phyloP scores from a whole-genome alignment of 2,329 filamentous ascomycete species.

The Monosporascus sp. region DNA sequence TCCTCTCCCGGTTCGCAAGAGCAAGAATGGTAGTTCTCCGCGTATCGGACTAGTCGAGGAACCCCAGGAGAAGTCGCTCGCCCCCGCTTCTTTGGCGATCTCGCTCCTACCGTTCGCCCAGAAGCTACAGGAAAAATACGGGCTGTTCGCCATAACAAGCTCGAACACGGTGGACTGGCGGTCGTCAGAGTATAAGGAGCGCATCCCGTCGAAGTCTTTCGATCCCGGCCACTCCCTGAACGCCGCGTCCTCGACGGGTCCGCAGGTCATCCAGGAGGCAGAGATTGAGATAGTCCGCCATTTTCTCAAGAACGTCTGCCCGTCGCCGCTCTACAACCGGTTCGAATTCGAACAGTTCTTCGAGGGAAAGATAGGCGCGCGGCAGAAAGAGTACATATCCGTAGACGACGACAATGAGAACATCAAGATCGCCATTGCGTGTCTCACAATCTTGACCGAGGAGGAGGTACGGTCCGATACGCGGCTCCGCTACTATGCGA shows the following conservation, averaged over 20 bases:
- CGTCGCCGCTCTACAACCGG: conserved; percentile 24
- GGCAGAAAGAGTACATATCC: conserved; percentile 25
- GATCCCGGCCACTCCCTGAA: conserved; percentile 3
- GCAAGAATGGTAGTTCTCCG: background rate
- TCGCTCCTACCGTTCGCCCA: conserved; percentile 25
- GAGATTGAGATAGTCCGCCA: conserved; percentile 29
- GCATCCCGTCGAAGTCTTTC: conserved; percentile 16
- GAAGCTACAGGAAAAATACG: conserved; percentile 25
- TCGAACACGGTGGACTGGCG: conserved; percentile 23
- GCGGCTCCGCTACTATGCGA: conserved; percentile 19
- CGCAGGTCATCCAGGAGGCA: conserved; percentile 20
- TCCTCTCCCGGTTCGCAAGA: background rate
- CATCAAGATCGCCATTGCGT: conserved; percentile 23
- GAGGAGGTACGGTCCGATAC: conserved; percentile 14
- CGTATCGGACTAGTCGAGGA: background rate
- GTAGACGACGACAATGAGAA: conserved; percentile 28
- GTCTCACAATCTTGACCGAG: conserved; percentile 22
- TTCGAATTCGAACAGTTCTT: conserved; percentile 32
- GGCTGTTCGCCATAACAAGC: conserved; percentile 24
- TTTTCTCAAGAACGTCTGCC: conserved; percentile 29
- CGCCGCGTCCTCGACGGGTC: conserved; percentile 1
- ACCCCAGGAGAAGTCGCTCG: background rate
- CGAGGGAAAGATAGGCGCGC: conserved; percentile 21
- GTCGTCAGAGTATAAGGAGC: conserved; percentile 20
- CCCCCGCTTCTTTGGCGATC: conserved; percentile 15